A percentile compares a stretch with the other conserved stretches of the same genome.
phyloP scores from a whole-genome alignment of 1,284 basidiomycete species.

The Trichosporon sp. region DNA sequence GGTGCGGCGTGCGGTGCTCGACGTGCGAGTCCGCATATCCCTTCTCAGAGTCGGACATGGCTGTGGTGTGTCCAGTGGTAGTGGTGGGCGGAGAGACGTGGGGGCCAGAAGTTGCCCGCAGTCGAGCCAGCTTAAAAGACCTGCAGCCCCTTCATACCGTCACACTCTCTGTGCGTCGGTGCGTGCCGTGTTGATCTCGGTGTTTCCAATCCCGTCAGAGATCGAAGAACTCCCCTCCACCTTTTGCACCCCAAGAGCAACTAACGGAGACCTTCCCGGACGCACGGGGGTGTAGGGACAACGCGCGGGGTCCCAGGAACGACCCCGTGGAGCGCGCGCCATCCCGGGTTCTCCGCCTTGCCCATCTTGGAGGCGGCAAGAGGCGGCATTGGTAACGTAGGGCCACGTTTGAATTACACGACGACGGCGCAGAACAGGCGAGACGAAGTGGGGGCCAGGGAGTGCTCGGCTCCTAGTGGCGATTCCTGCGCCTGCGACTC shows the following conservation, averaged over 20 bases:
- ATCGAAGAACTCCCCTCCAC: neutral
- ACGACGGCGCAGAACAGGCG: neutral
- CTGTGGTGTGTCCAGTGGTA: neutral
- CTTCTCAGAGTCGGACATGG: conserved; percentile 15
- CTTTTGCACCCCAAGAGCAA: neutral
- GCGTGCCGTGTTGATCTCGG: conserved; percentile 3
- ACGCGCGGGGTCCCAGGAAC: neutral
- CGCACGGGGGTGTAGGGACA: neutral
- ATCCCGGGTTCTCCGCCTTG: neutral
- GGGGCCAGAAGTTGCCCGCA: neutral
- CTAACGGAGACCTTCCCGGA: neutral
- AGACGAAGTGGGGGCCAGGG: neutral
- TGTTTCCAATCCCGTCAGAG: conserved; percentile 1
- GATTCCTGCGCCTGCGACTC: neutral
- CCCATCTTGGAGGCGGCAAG: no score
- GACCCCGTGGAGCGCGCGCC: neutral
- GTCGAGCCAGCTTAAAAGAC: neutral
- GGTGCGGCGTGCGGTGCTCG: conserved; percentile 7
- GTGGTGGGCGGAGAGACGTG: neutral
- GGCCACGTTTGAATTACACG: neutral
- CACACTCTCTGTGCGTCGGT: neutral
- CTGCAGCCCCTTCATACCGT: no score
- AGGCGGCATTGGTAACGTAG: no score
- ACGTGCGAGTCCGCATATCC: conserved; percentile 4
- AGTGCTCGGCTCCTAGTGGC: neutral